phyloP scores from a whole-genome alignment of 345 rosid species.

The Salix purpurea region DNA sequence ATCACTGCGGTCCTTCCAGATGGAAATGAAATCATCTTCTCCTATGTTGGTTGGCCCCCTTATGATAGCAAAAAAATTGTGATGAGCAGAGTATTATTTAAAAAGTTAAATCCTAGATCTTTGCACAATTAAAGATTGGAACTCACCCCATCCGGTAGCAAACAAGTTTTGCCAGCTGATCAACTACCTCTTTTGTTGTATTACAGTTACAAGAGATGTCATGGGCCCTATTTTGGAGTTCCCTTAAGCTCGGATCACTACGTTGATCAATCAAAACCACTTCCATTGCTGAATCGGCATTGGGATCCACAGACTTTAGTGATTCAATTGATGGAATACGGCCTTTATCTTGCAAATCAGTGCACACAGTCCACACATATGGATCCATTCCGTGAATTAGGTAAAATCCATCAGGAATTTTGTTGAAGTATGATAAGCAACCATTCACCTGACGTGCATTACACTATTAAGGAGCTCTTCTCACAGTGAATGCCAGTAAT shows the following conservation, averaged over 20 bases:
- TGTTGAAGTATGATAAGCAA: conserved; percentile 84
- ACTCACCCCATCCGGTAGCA: conserved; percentile 92
- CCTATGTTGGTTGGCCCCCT: conserved; percentile 67
- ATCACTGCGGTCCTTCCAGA: conserved; percentile 76
- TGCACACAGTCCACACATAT: conserved; percentile 85
- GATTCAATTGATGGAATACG: conserved; percentile 90
- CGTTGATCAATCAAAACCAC: conserved; percentile 75
- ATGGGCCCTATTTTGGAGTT: conserved; percentile 72
- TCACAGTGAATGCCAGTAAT: conserved; percentile 2
- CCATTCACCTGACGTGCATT: conserved; percentile 76
- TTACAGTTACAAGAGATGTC: conserved; percentile 61
- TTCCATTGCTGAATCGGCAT: conserved; percentile 55
- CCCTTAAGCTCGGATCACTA: conserved; percentile 77
- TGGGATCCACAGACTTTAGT: conserved; percentile 69
- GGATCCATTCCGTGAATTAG: conserved; percentile 84
- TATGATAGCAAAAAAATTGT: conserved; percentile 24
- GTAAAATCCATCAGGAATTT: conserved; percentile 97
- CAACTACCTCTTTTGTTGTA: conserved; percentile 83
- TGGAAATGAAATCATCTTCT: conserved; percentile 65
- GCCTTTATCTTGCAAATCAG: conserved; percentile 74
- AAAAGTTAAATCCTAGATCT: conserved; percentile 7
- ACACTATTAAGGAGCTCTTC: conserved; percentile 16
- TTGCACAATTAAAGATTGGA: conserved; percentile 14
- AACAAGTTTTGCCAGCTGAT: conserved; percentile 90
- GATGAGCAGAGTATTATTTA: conserved; percentile 23